phyloP scores from a whole-genome alignment of 148 eudicot genomes.

The Chenopodium berlandieri region DNA sequence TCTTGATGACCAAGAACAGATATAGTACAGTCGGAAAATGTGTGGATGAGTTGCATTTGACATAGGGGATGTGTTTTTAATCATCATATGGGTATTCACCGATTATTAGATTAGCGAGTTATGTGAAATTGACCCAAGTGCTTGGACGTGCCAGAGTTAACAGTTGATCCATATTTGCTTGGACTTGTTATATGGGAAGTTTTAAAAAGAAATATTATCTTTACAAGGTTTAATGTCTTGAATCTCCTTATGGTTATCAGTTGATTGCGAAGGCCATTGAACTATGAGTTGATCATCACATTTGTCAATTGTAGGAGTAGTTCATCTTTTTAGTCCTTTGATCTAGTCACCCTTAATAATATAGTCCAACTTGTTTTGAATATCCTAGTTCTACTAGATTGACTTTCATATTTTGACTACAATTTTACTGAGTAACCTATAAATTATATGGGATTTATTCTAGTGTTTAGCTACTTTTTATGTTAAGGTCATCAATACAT shows the following conservation, averaged over 20 bases:
- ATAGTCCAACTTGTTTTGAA: not conserved
- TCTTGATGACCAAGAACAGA: too few species aligned
- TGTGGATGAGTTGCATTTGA: too few species aligned
- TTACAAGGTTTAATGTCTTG: not conserved
- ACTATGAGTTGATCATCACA: not conserved
- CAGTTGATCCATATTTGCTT: not conserved
- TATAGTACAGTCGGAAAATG: too few species aligned
- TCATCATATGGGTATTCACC: too few species aligned
- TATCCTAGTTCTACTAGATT: not conserved
- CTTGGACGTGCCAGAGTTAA: not conserved
- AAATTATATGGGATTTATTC: too few species aligned
- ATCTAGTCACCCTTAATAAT: not conserved
- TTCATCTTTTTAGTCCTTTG: not conserved
- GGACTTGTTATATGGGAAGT: not conserved
- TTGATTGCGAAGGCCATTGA: not conserved
- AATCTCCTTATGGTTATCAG: not conserved
- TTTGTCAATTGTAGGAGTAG: not conserved
- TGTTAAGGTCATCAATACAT: too few species aligned
- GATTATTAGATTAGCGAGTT: not conserved
- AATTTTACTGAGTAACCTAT: too few species aligned
- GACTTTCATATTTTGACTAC: too few species aligned
- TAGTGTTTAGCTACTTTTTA: not conserved
- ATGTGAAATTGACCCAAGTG: not conserved
- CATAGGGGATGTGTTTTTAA: not conserved
- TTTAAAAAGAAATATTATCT: not conserved